Evolutionary conservation across 2,329 filamentous ascomycete species (phyloP), one percentile per base, ranked within the genome.

Genomic region (Penicillium hordei): DNA sequence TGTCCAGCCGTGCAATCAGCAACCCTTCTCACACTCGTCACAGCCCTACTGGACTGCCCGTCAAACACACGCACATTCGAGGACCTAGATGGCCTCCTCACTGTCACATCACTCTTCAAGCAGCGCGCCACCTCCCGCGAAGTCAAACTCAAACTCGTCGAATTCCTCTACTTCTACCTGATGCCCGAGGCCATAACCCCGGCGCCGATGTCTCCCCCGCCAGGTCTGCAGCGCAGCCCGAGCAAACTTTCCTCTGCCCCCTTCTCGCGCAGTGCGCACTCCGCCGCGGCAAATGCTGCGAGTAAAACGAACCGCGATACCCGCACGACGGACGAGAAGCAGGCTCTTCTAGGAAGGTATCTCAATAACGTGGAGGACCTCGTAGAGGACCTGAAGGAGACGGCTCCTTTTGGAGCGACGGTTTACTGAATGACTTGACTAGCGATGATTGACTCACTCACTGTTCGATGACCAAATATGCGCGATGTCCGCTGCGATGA

Each of bases 121-220:
- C 90, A 89, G 62, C 87, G 91, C 60, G 86, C 87, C 64, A 97
- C 93, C 4, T 87, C 87, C 25, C 87, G 91, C 60, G 90, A 93
- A 68, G 93, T 97, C 64, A 97, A 96, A 79, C 85, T 96, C 71
- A 94, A 96, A 75, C 86, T 96, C n/a, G 88, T 97, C 66, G 94
- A 97, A 75, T 97, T 97, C 72, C 79, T 99, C 51, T 97, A 97
- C 81, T 97, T 97, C 76, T 99, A 97, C 76, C 87, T 99, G 66
- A 96, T 97, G 89, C 93, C 93, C 50, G 94, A 99, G 77, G 86
- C 85, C 0, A 87, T 80, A 1, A 72, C 69, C 13, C 74, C 72
- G 23, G 71, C 73, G 2, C 70, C 75, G 0, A 78, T 75, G 58
- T 75, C 76, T 1, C 76, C 74, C 5, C 67, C 75, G 5, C 63